Evolutionary conservation across 345 rosid species (phyloP).

Genomic region (Eucalyptus victrix): DNA sequence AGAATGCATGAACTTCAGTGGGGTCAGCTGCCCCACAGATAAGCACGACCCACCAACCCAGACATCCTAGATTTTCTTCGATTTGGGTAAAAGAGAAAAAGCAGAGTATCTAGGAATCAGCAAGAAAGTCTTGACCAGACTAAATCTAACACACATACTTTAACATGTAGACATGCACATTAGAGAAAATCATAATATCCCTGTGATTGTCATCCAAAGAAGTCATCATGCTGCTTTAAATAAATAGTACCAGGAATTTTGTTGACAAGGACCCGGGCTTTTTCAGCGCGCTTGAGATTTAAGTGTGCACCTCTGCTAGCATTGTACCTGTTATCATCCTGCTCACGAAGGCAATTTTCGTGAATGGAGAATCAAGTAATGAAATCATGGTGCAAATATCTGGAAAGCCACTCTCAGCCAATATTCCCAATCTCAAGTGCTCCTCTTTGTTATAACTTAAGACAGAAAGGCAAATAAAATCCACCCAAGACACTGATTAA

Average conservation of each 20-base stretch:
- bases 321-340: constrained; percentile 97
- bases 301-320: constrained; percentile 97
- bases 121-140: neutral
- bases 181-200: neutral
- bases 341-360: constrained; percentile 7
- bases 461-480: neutral
- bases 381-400: neutral
- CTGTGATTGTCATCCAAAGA: neutral
- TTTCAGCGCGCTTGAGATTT: constrained; percentile 99
- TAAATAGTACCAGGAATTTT: constrained; percentile 74
- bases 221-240: neutral
- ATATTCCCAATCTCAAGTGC: neutral
- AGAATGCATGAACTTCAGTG: neutral
- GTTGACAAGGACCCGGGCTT: constrained; percentile 84
- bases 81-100: neutral
- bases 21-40: neutral
- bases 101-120: neutral
- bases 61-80: neutral
- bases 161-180: neutral
- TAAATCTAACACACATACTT: neutral
- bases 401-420: neutral
- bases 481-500: neutral
- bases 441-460: neutral
- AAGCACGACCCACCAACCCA: neutral
- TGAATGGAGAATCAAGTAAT: neutral